Conservation (phyloP, 2,329 filamentous ascomycete species). For the Phaeosphaeriaceae sp. region DNA sequence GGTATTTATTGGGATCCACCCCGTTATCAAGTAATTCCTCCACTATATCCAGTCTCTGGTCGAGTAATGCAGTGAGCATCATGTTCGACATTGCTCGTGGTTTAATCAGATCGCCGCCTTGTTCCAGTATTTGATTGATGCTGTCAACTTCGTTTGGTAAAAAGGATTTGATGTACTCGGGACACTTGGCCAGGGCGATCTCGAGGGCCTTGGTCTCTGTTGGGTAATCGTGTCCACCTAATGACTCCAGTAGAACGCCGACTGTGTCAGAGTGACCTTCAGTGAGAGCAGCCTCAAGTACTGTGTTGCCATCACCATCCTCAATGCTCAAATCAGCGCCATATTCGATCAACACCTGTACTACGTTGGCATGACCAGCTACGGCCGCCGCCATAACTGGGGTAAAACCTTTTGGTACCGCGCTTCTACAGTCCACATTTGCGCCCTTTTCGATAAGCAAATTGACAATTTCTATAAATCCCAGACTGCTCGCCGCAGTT, state of each 20-base stretch:
- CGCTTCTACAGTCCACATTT: slow-evolving; percentile 17
- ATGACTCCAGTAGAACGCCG: slow-evolving; percentile 17
- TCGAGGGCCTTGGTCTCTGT: slow-evolving; percentile 25
- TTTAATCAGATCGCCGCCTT: slow-evolving; percentile 26
- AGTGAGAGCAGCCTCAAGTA: slow-evolving; percentile 20
- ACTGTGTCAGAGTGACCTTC: slow-evolving; percentile 14
- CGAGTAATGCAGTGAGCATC: slow-evolving; percentile 17
- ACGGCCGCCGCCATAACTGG: slow-evolving; percentile 23
- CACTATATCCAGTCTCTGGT: slow-evolving; percentile 14
- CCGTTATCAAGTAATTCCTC: slow-evolving; percentile 16
- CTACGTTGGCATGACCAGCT: slow-evolving; percentile 12
- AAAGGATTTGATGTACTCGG: slow-evolving; percentile 14
- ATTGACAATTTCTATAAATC: slow-evolving; percentile 18
- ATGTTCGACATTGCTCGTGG: slow-evolving; percentile 19
- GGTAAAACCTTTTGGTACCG: slow-evolving; percentile 12
- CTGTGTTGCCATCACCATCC: slow-evolving; percentile 7
- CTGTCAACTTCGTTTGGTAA: slow-evolving; percentile 15
- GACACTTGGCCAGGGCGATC: slow-evolving; percentile 20
- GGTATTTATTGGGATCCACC: slow-evolving; percentile 18
- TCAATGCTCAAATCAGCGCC: slow-evolving; percentile 14
- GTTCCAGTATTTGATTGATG: not conserved
- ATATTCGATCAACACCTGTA: slow-evolving; percentile 15
- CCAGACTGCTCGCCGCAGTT: slow-evolving; percentile 17
- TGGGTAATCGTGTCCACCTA: slow-evolving; percentile 24
- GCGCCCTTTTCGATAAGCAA: slow-evolving; percentile 25